phyloP scores from a whole-genome alignment of 2,329 filamentous ascomycete genomes.

The Akanthomyces muscarius region DNA sequence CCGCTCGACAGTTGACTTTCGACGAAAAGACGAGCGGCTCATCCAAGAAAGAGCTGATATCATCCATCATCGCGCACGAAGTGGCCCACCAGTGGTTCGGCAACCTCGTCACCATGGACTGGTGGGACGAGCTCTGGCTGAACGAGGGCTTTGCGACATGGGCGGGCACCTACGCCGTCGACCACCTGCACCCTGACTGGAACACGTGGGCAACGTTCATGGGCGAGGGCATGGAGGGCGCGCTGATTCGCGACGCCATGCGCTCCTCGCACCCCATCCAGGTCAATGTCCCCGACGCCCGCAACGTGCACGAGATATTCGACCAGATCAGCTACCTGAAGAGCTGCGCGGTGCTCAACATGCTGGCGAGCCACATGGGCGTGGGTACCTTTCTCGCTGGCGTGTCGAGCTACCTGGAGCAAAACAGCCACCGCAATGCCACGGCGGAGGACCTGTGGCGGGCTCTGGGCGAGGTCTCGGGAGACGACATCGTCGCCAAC shows the following conservation, averaged over 20 bases:
- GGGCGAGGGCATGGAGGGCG: conserved; percentile 84
- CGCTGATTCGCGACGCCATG: conserved; percentile 81
- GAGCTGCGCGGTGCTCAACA: conserved; percentile 89
- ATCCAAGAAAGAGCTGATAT: conserved; percentile 86
- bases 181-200: conserved; percentile 95
- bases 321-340: conserved; percentile 97
- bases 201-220: conserved; percentile 96
- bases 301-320: conserved; percentile 97
- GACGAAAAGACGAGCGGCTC: conserved; percentile 90
- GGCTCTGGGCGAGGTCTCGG: conserved; percentile 82
- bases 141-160: conserved; percentile 80
- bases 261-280: conserved; percentile 95
- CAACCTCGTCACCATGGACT: conserved; percentile 96
- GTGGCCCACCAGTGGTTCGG: conserved; percentile 98
- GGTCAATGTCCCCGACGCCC: conserved; percentile 88
- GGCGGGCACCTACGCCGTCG: conserved; percentile 68
- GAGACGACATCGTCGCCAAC: conserved; percentile 84
- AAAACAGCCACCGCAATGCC: conserved; percentile 95
- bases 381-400: conserved; percentile 94
- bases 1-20: conserved; percentile 54
- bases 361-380: conserved; percentile 93
- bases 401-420: conserved; percentile 84
- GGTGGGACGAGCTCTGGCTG: conserved; percentile 96
- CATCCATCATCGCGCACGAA: conserved; percentile 94
- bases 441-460: conserved; percentile 88